Conservation (phyloP, 2,329 filamentous ascomycete genomes). For the Penicillium sp. region DNA sequence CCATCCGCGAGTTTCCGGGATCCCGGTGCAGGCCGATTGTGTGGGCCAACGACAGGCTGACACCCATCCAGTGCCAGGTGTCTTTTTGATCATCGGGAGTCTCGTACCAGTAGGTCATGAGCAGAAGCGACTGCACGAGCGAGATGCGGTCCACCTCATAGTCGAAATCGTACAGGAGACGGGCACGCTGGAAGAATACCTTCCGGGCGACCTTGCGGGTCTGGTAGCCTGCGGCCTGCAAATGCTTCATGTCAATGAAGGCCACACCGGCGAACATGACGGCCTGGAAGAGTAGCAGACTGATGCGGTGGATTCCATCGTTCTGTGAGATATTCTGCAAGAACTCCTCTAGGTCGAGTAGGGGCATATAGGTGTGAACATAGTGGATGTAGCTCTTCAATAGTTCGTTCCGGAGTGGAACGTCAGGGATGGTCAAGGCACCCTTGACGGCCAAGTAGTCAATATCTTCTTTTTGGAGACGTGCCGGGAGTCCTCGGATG, state of each 20-base stretch:
- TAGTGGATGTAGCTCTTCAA: constrained; percentile 81
- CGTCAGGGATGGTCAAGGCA: constrained; percentile 71
- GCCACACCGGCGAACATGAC: constrained; percentile 92
- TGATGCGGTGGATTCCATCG: constrained; percentile 71
- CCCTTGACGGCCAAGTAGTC: constrained; percentile 81
- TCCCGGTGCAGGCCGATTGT: constrained; percentile 92
- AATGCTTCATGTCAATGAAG: constrained; percentile 75
- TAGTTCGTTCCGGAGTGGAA: constrained; percentile 72
- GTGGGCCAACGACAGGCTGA: constrained; percentile 87
- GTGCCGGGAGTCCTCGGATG: constrained; percentile 73
- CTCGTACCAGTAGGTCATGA: constrained; percentile 98
- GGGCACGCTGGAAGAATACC: constrained; percentile 82
- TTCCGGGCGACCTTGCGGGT: constrained; percentile 79
- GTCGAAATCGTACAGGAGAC: constrained; percentile 91
- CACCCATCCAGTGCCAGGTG: constrained; percentile 98
- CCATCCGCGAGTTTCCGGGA: constrained; percentile 73
- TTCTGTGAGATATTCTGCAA: constrained; percentile 56
- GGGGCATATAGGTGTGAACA: constrained; percentile 90
- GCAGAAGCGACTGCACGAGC: constrained; percentile 79
- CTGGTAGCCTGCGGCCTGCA: constrained; percentile 73
- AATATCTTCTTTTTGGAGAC: constrained; percentile 77
- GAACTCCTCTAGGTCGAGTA: constrained; percentile 67
- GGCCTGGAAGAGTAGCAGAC: constrained; percentile 85
- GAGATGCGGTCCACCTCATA: constrained; percentile 88
- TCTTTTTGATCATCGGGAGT: constrained; percentile 96